Conservation (phyloP, 257 asterid species). For the Anisodus tanguticus region DNA sequence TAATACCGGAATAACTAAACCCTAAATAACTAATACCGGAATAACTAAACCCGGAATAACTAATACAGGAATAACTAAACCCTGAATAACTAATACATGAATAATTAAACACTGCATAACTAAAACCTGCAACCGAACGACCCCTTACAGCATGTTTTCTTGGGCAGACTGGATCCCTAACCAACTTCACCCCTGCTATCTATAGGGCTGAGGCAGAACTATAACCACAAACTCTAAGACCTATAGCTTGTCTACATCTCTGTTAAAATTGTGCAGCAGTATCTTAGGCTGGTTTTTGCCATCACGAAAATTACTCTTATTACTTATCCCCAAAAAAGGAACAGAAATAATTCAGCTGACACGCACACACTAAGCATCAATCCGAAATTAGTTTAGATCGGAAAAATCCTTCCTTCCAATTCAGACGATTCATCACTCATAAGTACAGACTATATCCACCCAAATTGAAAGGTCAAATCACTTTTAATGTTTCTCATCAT, state of each 20-base stretch:
- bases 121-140: too few species aligned
- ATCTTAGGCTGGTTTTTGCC: neutral
- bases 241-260: neutral
- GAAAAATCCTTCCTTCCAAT: neutral
- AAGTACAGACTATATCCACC: neutral
- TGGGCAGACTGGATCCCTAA: neutral
- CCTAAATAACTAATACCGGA: too few species aligned
- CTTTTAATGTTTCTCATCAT: neutral
- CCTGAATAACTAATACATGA: too few species aligned
- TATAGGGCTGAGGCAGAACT: neutral
- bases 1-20: too few species aligned
- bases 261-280: neutral
- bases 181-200: neutral
- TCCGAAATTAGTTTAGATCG: too few species aligned
- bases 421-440: neutral
- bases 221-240: neutral
- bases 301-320: neutral
- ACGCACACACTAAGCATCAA: neutral
- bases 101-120: too few species aligned
- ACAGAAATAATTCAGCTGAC: neutral
- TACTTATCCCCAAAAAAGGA: neutral
- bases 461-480: neutral
- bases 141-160: neutral
- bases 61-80: too few species aligned
- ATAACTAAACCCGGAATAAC: too few species aligned